Base-by-base conservation (phyloP, 768 basidiomycete genomes). In the Pleurotus djamor region DNA sequence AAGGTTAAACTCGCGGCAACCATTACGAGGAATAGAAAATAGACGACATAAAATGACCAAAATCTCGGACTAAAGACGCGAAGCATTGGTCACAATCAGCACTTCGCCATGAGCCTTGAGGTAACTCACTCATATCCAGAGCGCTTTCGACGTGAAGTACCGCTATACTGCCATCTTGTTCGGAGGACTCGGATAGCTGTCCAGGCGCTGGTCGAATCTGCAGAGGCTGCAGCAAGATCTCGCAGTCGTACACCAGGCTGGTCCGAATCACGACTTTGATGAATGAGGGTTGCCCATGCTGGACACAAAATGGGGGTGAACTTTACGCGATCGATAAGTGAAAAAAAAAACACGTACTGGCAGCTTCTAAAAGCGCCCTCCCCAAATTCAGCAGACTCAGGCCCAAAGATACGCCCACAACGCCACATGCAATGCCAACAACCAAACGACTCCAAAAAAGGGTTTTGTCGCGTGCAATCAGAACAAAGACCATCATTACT, bases 251-350 rank as follows among this genome's bases (percentile, higher is more conserved):
- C 65, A 12, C 78, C 77, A 6, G 74, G 69, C 6, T 59, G 59
- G 45, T 67, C 61, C 28, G 64, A 41, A 52, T 66, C 63, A 16
- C 67, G 67, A 32, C 76, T 77, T 60, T 75, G 75, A 48, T 79
- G 76, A 12, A 79, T 77, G 9, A 79, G 62, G 3, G 77, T 79
- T 3, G 77, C 77, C 77, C 78, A 79, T 2, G 75, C 77, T 79
- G 44, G 21, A 35, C 48, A 44, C 38, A 55, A 21, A 8, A 56
- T 48, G 16, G 57, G n/a, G 38, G 10, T 10, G 49, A 37, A 58
- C 56, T 32, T 36, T 21, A 14, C 8, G 9, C 48, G 47, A 50
- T 21, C 36, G 36, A n/a, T 12, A 50, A 8, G 5, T 13, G 49
- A 56, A 32, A 12, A 38, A 41, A 55, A 34, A 54, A 59, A 43